These are phyloP conservation scores for Microcera coccophila DNA, from an alignment of 2,329 filamentous ascomycete species.

Conservation along the genomic window DNA sequence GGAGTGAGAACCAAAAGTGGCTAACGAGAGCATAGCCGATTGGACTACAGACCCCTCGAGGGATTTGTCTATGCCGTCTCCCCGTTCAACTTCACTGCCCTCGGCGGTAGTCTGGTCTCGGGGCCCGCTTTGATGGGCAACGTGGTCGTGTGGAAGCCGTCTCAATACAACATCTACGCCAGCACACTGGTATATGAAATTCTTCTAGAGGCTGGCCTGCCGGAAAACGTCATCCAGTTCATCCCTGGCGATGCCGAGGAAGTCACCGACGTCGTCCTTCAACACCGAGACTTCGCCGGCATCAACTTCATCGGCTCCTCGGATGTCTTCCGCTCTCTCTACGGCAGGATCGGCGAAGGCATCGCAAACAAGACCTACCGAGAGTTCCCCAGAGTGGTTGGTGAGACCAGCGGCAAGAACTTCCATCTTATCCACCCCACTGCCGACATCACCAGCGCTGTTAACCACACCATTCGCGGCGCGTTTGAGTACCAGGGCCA, in stretches of 20 bases:
- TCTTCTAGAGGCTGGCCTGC: conserved; percentile 84
- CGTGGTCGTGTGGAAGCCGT: conserved; percentile 94
- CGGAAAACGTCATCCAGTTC: conserved; percentile 86
- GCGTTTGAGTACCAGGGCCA: conserved; percentile 90
- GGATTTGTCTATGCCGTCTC: conserved; percentile 93
- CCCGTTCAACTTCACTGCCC: conserved; percentile 96
- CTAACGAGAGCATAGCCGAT: conserved; percentile 54
- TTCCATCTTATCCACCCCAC: conserved; percentile 78
- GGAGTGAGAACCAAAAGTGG: background rate
- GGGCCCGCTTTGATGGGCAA: conserved; percentile 88
- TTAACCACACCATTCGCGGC: conserved; percentile 77
- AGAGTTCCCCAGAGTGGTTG: conserved; percentile 82
- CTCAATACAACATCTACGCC: conserved; percentile 76
- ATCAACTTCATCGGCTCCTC: conserved; percentile 94
- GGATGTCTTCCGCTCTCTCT: conserved; percentile 81
- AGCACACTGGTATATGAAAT: conserved; percentile 90
- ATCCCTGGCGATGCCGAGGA: conserved; percentile 82
- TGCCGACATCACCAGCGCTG: conserved; percentile 74
- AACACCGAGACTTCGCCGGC: conserved; percentile 77
- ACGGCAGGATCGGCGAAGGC: conserved; percentile 76
- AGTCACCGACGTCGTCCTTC: conserved; percentile 72
- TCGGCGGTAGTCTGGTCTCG: conserved; percentile 78
- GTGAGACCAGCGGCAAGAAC: conserved; percentile 91
- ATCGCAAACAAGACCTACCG: conserved; percentile 77
- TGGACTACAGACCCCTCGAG: conserved; percentile 87